A percentile compares a stretch with the other conserved stretches of the same genome.
Conservation (phyloP, 805 yeast genomes). For the Candida pini region DNA sequence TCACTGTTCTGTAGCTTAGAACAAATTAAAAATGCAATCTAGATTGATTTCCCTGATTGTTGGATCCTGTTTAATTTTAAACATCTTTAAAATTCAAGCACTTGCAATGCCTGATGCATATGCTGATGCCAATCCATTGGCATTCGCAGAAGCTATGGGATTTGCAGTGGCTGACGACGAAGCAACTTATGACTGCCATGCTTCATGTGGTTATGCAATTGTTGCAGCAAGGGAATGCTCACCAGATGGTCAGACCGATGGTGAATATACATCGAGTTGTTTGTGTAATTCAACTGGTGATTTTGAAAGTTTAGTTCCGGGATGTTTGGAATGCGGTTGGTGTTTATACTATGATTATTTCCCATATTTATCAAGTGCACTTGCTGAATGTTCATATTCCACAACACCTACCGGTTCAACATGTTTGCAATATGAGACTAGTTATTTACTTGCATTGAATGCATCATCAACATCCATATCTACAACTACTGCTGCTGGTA, state of each 20-base stretch:
- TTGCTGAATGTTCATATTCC: constrained; percentile 24
- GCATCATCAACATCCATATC: not conserved
- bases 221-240: constrained; percentile 28
- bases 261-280: constrained; percentile 27
- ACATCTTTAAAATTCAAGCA: too few relatives aligned
- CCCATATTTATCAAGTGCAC: constrained; percentile 22
- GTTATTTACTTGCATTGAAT: not conserved
- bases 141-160: constrained; percentile 23
- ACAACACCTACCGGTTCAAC: constrained; percentile 30
- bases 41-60: too few relatives aligned
- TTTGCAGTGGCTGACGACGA: constrained; percentile 19
- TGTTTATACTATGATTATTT: constrained; percentile 32
- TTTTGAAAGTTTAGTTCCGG: constrained; percentile 21
- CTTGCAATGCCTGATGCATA: too few relatives aligned
- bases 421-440: constrained; percentile 13
- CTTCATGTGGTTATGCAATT: constrained; percentile 30
- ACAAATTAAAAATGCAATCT: too few relatives aligned
- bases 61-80: too few relatives aligned
- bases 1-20: too few relatives aligned
- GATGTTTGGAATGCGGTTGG: constrained; percentile 35
- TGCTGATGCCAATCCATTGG: constrained; percentile 21
- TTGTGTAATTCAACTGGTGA: constrained; percentile 23
- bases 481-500: not conserved
- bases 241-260: constrained; percentile 16
- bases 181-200: constrained; percentile 30